Conservation (phyloP, 108 stramenopile species). For the Mediolabrus comicus region DNA sequence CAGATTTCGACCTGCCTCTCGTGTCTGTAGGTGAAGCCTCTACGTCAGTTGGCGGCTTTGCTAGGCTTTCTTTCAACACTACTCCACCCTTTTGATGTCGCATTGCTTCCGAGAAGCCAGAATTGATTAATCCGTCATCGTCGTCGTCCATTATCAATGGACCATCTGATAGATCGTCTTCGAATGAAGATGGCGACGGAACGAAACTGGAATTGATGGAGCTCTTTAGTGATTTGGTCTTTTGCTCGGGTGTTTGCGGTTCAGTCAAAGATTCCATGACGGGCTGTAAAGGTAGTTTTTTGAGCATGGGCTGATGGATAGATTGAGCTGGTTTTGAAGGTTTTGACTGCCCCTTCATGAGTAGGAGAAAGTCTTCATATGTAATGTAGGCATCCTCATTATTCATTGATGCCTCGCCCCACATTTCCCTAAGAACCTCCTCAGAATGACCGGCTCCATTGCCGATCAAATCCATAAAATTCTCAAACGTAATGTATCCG, state of each 20-base stretch:
- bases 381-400: slow-evolving; percentile 42
- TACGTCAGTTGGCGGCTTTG: background rate
- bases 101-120: slow-evolving; percentile 36
- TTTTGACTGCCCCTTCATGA: slow-evolving; percentile 62
- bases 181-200: slow-evolving; percentile 33
- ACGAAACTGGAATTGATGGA: slow-evolving; percentile 3
- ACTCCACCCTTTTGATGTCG: slow-evolving; percentile 30
- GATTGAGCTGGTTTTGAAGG: slow-evolving; percentile 14
- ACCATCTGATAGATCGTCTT: slow-evolving; percentile 9
- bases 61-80: slow-evolving; percentile 25
- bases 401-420: slow-evolving; percentile 49
- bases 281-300: background rate
- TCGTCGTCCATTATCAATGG: slow-evolving; percentile 39
- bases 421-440: slow-evolving; percentile 61
- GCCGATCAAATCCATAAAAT: slow-evolving; percentile 73
- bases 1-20: slow-evolving; percentile 33
- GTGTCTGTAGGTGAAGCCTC: slow-evolving; percentile 2
- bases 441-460: slow-evolving; percentile 53
- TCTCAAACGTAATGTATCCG: slow-evolving; percentile 76
- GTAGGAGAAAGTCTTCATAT: slow-evolving; percentile 62
- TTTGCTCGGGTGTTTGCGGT: background rate
- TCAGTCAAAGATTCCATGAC: background rate
- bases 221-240: background rate
- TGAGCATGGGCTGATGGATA: background rate
- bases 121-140: slow-evolving; percentile 26